phyloP scores from a whole-genome alignment of 805 yeast genomes.

The Hanseniaspora valbyensis region DNA sequence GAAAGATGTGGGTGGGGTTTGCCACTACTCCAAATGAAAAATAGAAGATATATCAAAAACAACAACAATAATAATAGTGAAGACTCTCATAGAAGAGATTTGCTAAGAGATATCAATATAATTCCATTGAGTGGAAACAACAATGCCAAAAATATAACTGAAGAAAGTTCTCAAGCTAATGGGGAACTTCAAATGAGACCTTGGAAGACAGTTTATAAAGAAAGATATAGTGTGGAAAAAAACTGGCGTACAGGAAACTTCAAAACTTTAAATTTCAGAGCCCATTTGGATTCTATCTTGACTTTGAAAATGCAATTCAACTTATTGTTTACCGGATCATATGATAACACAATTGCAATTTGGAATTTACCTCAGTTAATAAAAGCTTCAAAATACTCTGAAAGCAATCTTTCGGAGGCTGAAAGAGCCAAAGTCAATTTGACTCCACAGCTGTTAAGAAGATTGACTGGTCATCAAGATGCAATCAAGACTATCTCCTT shows the following conservation, averaged over 20 bases:
- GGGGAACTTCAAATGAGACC: constrained; percentile 50
- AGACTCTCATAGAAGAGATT: constrained; percentile 5
- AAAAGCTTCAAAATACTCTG: background rate
- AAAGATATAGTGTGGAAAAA: constrained; percentile 79
- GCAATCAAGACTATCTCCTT: constrained; percentile 79
- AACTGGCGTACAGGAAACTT: constrained; percentile 87
- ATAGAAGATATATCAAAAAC: constrained; percentile 34
- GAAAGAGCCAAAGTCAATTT: background rate
- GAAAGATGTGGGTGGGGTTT: constrained; percentile 99
- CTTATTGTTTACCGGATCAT: constrained; percentile 78
- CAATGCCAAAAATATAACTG: background rate
- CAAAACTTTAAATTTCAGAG: constrained; percentile 51
- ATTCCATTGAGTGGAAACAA: constrained; percentile 5
- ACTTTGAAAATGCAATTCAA: constrained; percentile 76
- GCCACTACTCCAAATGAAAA: constrained; percentile 82
- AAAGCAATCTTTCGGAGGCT: background rate
- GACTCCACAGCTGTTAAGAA: constrained; percentile 59
- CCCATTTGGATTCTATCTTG: constrained; percentile 82
- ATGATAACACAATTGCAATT: constrained; percentile 80
- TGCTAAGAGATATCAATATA: constrained; percentile 13
- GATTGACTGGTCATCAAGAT: constrained; percentile 78
- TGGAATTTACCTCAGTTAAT: constrained; percentile 54
- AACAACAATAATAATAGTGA: background rate
- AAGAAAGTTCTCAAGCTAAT: background rate
- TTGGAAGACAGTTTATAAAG: constrained; percentile 91